Base-by-base conservation (phyloP, 306 rosid species). In the Cucurbita ficifolia region DNA sequence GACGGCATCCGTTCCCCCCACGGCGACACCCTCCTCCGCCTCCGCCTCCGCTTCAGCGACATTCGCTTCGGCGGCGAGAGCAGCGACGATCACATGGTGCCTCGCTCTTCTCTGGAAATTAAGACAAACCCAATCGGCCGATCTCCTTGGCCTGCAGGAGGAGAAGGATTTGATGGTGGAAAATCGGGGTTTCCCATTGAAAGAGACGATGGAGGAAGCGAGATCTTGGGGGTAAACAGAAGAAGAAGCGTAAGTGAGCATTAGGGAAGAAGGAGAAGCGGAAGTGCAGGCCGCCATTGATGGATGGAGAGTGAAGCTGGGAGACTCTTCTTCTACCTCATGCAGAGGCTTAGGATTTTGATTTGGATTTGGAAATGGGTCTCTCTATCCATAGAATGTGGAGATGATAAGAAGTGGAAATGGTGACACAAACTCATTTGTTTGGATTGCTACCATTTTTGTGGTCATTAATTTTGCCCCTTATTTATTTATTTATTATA, bases 221-320 rank as follows among this genome's bases (percentile, higher is more conserved):
- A 81, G 73, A 52, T 94, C 88, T 70, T 83, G 87, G 9, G 81
- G 84, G 63, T 77, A 79, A 0, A 69, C 87, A 10, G 86, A 82
- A n/a, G 90, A 79, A 38, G 90, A 49, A 14, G 89, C 61, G 70
- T 78, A 83, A 0, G 94, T 70, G 22, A 91, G 82, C 88, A 89
- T 86, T 13, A 89, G 86, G 11, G 95, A 91, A 0, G 96, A 86
- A 18, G 92, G 75, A 1, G 88, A 4, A 1, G 89, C 52, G 5
- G 93, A 10, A 6, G 86, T 77, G 38, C 85, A 79, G 0, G 93
- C 69, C 61, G 96, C 96, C 95, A 89, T 89, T 74, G 79, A 76
- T 43, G 79, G 79, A 76, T 43, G 79, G 68, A 45, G 54, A 40
- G 39, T 39, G 54, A 40, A 8, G 42, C 22, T 74, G 8, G 22